phyloP scores from a whole-genome alignment of 306 rosid species.

The Clitoria ternatea region DNA sequence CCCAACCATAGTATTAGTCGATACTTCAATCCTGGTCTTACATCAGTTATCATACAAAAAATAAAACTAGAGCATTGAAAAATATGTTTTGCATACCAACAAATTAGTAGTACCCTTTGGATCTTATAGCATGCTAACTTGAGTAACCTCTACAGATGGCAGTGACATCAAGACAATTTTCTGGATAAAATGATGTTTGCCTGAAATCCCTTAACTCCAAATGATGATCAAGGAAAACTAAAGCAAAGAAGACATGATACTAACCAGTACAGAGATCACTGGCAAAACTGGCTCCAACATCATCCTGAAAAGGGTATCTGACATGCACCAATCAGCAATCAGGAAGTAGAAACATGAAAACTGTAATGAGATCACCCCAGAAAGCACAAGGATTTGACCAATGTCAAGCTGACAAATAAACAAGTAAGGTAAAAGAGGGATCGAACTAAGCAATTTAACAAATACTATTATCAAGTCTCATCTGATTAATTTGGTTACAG shows the following conservation, averaged over 20 bases:
- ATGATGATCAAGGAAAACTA: conserved; percentile 23
- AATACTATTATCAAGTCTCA: not conserved
- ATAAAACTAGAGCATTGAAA: not conserved
- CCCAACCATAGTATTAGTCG: conserved; percentile 12
- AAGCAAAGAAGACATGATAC: conserved; percentile 36
- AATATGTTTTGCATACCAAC: conserved; percentile 11
- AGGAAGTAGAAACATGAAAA: conserved; percentile 39
- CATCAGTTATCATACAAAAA: conserved; percentile 18
- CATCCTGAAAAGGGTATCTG: conserved; percentile 73
- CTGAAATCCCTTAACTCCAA: conserved; percentile 15
- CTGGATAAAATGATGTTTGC: conserved; percentile 13
- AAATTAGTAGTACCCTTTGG: not conserved
- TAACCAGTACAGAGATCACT: conserved; percentile 58
- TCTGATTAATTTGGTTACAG: conserved; percentile 10
- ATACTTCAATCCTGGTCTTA: conserved; percentile 6
- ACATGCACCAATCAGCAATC: conserved; percentile 43
- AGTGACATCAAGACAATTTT: conserved; percentile 9
- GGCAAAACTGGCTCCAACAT: conserved; percentile 77
- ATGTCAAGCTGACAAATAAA: conserved; percentile 30
- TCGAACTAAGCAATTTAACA: conserved; percentile 4
- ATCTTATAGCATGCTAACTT: conserved; percentile 1
- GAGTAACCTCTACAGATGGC: not conserved
- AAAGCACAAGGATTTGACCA: conserved; percentile 24
- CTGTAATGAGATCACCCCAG: conserved; percentile 28
- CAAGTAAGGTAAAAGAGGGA: conserved; percentile 12